A percentile compares a stretch with the other conserved stretches of the same genome.
phyloP scores from a whole-genome alignment of 2,329 filamentous ascomycete genomes.

The Fusarium neocosmosporiellum region DNA sequence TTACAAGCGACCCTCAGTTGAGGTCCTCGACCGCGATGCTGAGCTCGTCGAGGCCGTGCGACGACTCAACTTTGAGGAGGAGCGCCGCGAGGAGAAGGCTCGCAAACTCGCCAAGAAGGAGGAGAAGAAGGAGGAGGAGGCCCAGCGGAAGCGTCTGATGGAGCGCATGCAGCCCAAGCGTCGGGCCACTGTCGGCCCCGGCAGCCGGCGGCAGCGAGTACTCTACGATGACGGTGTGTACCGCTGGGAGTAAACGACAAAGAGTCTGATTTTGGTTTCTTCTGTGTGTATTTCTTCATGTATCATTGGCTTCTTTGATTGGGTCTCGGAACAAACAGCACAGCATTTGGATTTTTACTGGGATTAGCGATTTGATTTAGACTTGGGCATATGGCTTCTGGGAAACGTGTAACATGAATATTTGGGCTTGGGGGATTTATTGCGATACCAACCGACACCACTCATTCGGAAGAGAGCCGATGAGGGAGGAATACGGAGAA shows the following conservation, averaged over 20 bases:
- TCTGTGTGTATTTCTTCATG: constrained; percentile 31
- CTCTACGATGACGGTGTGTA: constrained; percentile 54
- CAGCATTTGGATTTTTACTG: constrained; percentile 5
- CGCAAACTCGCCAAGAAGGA: constrained; percentile 42
- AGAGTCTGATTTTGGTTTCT: not conserved
- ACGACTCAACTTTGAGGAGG: constrained; percentile 47
- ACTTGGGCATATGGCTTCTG: constrained; percentile 19
- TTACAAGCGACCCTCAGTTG: constrained; percentile 38
- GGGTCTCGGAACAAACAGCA: not conserved
- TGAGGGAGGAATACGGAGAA: constrained; percentile 29
- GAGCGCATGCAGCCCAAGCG: constrained; percentile 55
- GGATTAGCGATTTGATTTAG: constrained; percentile 26
- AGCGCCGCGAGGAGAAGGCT: constrained; percentile 48
- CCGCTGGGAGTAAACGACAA: constrained; percentile 51
- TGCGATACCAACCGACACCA: constrained; percentile 22
- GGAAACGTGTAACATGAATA: constrained; percentile 5
- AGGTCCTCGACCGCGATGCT: constrained; percentile 41
- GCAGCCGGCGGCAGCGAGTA: constrained; percentile 50
- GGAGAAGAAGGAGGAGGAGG: constrained; percentile 51
- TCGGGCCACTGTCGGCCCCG: constrained; percentile 51
- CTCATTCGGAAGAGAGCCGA: constrained; percentile 14
- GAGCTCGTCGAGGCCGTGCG: constrained; percentile 51
- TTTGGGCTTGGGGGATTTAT: not conserved
- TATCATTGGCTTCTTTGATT: constrained; percentile 31
- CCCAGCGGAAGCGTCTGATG: constrained; percentile 52